These are phyloP conservation scores for Kingdonia uniflora DNA, from an alignment of 164 flowering plant genomes.

Conservation along the genomic window DNA sequence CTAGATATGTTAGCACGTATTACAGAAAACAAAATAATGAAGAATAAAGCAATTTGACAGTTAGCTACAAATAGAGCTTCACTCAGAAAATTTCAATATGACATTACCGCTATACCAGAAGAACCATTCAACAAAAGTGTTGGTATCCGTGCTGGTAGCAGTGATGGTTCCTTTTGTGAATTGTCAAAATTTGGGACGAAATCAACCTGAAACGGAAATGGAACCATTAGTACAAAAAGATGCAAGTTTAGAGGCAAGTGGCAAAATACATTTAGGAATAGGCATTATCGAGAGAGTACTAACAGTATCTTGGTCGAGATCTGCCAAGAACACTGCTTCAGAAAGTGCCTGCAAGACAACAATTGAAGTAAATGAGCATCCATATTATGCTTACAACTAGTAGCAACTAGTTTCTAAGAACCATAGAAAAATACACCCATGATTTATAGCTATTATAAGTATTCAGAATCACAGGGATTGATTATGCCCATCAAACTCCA, in stretches of 20 bases:
- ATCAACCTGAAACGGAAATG: slow-evolving; percentile 63
- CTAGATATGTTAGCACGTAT: background rate
- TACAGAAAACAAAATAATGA: background rate
- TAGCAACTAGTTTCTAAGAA: too few species aligned
- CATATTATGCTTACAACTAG: too few species aligned
- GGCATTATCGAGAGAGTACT: slow-evolving; percentile 6
- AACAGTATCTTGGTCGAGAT: slow-evolving; percentile 76
- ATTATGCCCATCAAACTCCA: too few species aligned
- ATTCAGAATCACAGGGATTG: too few species aligned
- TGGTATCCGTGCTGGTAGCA: slow-evolving; percentile 89
- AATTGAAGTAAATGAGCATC: too few species aligned
- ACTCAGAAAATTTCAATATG: too few species aligned
- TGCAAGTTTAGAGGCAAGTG: background rate
- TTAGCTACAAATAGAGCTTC: too few species aligned
- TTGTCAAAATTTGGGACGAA: slow-evolving; percentile 87
- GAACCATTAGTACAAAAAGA: background rate
- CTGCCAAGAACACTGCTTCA: slow-evolving; percentile 86
- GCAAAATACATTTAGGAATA: background rate
- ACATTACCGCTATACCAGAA: slow-evolving; percentile 89
- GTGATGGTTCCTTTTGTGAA: slow-evolving; percentile 88
- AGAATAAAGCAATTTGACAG: too few species aligned
- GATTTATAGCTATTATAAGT: too few species aligned
- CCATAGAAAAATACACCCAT: too few species aligned
- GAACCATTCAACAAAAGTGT: slow-evolving; percentile 84
- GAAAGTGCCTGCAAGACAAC: slow-evolving; percentile 54